These are phyloP conservation scores for Phytophthora fragariae DNA, from an alignment of 352 stramenopile species.

Conservation along the genomic window DNA sequence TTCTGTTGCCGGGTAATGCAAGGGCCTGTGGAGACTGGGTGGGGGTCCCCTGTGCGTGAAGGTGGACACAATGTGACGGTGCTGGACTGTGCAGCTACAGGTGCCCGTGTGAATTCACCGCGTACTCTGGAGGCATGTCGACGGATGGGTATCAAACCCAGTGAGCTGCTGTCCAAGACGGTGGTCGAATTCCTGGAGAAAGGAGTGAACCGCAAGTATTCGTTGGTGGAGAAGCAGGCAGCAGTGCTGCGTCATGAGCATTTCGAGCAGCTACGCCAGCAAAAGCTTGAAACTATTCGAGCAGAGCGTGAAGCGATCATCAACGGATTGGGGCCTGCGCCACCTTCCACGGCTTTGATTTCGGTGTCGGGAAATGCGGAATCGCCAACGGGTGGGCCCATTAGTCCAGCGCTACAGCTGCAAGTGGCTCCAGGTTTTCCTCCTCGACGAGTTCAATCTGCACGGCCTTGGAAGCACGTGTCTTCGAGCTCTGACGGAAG, in stretches of 20 bases:
- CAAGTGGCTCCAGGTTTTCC: conserved; percentile 37
- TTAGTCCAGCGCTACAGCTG: conserved; percentile 25
- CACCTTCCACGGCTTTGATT: conserved; percentile 38
- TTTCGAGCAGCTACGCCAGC: conserved; percentile 71
- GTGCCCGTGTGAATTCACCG: conserved; percentile 63
- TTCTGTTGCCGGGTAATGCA: conserved; percentile 20
- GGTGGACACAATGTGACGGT: conserved; percentile 55
- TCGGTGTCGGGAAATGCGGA: conserved; percentile 12
- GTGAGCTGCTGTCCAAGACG: conserved; percentile 68
- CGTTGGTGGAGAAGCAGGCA: conserved; percentile 76
- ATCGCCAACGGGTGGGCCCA: conserved; percentile 15
- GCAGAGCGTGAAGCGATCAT: conserved; percentile 65
- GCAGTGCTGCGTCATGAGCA: conserved; percentile 73
- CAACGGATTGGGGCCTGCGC: conserved; percentile 38
- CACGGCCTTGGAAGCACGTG: conserved; percentile 27
- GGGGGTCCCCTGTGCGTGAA: conserved; percentile 23
- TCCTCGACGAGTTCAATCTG: conserved; percentile 36
- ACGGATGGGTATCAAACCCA: conserved; percentile 68
- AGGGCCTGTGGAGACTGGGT: conserved; percentile 9
- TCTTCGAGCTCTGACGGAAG: conserved; percentile 1
- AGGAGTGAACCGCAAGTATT: conserved; percentile 56
- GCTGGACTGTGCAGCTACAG: conserved; percentile 57
- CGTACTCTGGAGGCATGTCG: conserved; percentile 77
- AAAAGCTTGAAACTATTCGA: conserved; percentile 69
- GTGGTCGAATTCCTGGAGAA: conserved; percentile 65